phyloP scores from a whole-genome alignment of 768 basidiomycete species.

The Nidularia pulvinata region DNA sequence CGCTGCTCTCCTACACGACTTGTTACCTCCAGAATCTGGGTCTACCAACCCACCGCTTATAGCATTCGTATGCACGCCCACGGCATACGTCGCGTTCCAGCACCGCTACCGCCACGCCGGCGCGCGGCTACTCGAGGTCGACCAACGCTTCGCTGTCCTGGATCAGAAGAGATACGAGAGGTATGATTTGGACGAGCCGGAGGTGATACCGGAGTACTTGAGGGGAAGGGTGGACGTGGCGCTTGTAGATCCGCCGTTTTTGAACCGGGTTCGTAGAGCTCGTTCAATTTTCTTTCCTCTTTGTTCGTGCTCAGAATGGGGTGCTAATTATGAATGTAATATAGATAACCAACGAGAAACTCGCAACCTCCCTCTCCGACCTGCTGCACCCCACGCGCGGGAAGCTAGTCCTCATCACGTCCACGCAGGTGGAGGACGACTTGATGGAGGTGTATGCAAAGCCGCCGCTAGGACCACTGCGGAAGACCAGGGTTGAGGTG shows the following conservation, averaged over 20 bases:
- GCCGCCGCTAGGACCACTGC: slow-evolving; percentile 35
- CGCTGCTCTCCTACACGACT: slow-evolving; percentile 23
- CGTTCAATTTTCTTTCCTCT: background rate
- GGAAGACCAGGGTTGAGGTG: slow-evolving; percentile 26
- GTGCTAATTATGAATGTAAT: background rate
- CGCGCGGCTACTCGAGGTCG: slow-evolving; percentile 37
- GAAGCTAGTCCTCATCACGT: slow-evolving; percentile 37
- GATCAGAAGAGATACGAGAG: slow-evolving; percentile 34
- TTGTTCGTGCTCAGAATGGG: background rate
- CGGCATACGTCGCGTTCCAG: slow-evolving; percentile 46
- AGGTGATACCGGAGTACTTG: slow-evolving; percentile 29
- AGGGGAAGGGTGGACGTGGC: slow-evolving; percentile 31
- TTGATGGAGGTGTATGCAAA: slow-evolving; percentile 29
- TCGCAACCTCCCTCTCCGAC: slow-evolving; percentile 33
- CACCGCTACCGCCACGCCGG: slow-evolving; percentile 27
- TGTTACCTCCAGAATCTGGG: slow-evolving; percentile 27
- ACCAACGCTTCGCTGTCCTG: slow-evolving; percentile 38
- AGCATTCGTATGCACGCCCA: slow-evolving; percentile 46
- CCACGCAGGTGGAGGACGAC: slow-evolving; percentile 31
- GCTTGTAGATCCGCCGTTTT: slow-evolving; percentile 43
- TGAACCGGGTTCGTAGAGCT: slow-evolving; percentile 34
- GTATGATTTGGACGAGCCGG: slow-evolving; percentile 44
- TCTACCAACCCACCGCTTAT: slow-evolving; percentile 8
- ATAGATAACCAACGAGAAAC: slow-evolving; percentile 36
- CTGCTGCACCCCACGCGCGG: slow-evolving; percentile 34